A percentile compares a stretch with the other conserved stretches of the same genome.
phyloP scores from a whole-genome alignment of 2,329 filamentous ascomycete species.

The Ophiostoma australiae region DNA sequence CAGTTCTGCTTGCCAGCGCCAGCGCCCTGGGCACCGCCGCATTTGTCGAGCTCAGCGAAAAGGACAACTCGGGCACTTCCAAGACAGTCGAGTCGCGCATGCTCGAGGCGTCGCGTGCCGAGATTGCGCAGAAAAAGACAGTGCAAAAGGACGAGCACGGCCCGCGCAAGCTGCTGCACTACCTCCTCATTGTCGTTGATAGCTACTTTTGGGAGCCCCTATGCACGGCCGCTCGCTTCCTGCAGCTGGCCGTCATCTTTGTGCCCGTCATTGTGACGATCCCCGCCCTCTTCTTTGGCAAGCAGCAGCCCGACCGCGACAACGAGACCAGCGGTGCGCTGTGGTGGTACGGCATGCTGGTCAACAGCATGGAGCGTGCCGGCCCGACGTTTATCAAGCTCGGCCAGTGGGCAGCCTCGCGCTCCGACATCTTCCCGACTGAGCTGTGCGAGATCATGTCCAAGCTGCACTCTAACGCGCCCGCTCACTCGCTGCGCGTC shows the following conservation, averaged over 20 bases:
- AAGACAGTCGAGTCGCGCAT: conserved; percentile 79
- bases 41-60: conserved; percentile 55
- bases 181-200: conserved; percentile 63
- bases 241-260: conserved; percentile 83
- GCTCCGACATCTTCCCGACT: conserved; percentile 91
- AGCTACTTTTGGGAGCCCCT: conserved; percentile 76
- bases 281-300: conserved; percentile 75
- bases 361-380: conserved; percentile 83
- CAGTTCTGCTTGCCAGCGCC: conserved; percentile 36
- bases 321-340: conserved; percentile 76
- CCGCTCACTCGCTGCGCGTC: conserved; percentile 75
- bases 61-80: conserved; percentile 46
- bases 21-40: conserved; percentile 49
- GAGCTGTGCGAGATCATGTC: conserved; percentile 94
- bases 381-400: conserved; percentile 98
- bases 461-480: conserved; percentile 87
- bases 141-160: conserved; percentile 51
- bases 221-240: conserved; percentile 79
- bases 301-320: conserved; percentile 56
- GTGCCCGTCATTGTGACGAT: conserved; percentile 79
- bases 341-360: conserved; percentile 92
- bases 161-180: conserved; percentile 53
- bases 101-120: conserved; percentile 73
- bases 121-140: conserved; percentile 57
- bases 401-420: conserved; percentile 95